Base-by-base conservation (phyloP, 176 grass and related monocot genomes). In the Leersia perrieri region DNA sequence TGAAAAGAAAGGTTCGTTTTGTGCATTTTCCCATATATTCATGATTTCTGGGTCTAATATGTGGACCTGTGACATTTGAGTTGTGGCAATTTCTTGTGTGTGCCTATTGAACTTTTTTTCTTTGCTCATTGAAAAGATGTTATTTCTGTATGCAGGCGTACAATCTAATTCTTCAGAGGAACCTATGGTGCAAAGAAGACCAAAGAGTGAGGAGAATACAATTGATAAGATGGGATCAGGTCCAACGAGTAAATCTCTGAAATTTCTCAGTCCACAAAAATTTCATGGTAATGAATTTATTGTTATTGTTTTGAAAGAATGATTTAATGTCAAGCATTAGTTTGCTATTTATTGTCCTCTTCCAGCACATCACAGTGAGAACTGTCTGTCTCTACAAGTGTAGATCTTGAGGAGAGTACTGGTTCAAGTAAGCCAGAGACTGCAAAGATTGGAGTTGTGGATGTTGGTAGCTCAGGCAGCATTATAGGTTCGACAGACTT, bases 1-100 rank as follows among this genome's bases (percentile, higher is more conserved):
- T 86, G 40, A 27, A 57, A 68, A 72, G 14, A 63, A 87, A 78
- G 87, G 89, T 97, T 30, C 64, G 70, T 94, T 70, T 84, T 25
- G 7, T 78, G 9, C 30, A 63, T 30, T 4, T 44, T 4, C 7
- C 31, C 26, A 2, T 66, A 29, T 35, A 26, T 22, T 33, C 33
- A 78, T 32, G 22, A 49, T 7, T 34, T 23, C 5, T 85, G 65
- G 20, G 29, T 33, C 2, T 1, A 80, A 47, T 53, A 1, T 55
- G 22, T 63, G 16, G 60, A 0, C 25, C 7, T 60, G 10, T 76
- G 26, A 15, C 23, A 39, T 5, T 31, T 66, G 20, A 78, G 28
- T 55, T 20, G 73, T 35, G 18, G 3, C 15, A 10, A 66, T 8
- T 78, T 38, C 1, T 67, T 70, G 55, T 73, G 1, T 73, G 9